Conservation (phyloP, 169 alveolate genomes). For the Cryptosporidium tyzzeri region DNA sequence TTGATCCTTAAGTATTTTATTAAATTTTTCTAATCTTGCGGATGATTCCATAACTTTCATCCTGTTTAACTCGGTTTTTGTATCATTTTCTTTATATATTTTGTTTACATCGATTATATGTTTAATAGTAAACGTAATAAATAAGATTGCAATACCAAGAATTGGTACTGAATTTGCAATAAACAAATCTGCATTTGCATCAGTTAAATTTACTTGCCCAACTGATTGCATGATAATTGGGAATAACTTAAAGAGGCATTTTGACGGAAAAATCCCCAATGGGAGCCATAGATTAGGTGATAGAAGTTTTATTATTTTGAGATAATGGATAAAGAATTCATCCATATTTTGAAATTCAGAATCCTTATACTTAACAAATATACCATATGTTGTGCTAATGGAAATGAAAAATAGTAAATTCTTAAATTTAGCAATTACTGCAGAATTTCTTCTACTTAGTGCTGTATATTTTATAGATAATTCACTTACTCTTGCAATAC, state of each 20-base stretch:
- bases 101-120: conserved; percentile 59
- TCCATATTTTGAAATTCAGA: conserved; percentile 1
- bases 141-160: conserved; percentile 36
- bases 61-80: neutral
- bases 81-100: conserved; percentile 60
- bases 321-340: conserved; percentile 33
- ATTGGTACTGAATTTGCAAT: conserved; percentile 29
- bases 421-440: conserved; percentile 47
- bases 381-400: conserved; percentile 38
- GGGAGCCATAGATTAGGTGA: conserved; percentile 64
- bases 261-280: conserved; percentile 37
- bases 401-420: conserved; percentile 29
- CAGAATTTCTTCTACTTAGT: conserved; percentile 36
- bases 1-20: conserved; percentile 16
- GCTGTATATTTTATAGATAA: conserved; percentile 43
- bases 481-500: conserved; percentile 54
- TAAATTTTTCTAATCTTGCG: conserved; percentile 44
- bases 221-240: conserved; percentile 31
- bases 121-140: conserved; percentile 51
- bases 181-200: conserved; percentile 34
- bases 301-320: conserved; percentile 22
- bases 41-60: conserved; percentile 39
- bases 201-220: conserved; percentile 29
- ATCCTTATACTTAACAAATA: conserved; percentile 1
- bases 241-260: conserved; percentile 39